Conservation (phyloP, 768 basidiomycete genomes). For the Serendipita vermifera region DNA sequence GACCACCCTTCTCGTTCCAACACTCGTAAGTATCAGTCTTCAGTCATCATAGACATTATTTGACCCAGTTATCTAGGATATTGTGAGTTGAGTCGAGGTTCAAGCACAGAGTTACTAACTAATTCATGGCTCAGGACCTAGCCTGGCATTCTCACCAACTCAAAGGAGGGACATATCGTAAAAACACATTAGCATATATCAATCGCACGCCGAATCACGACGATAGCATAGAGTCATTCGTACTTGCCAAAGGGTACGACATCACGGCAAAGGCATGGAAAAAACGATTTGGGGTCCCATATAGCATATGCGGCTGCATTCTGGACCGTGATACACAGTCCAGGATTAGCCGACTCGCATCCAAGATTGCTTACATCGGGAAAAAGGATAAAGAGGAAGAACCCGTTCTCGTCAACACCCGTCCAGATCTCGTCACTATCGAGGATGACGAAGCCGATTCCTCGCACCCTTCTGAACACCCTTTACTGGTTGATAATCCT, state of each 20-base stretch:
- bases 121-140: slow-evolving; percentile 8
- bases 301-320: slow-evolving; percentile 10
- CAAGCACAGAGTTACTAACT: background rate
- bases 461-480: slow-evolving; percentile 11
- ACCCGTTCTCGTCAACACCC: background rate
- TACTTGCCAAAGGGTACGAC: background rate
- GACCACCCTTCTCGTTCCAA: slow-evolving; percentile 12
- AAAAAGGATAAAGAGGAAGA: background rate
- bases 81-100: background rate
- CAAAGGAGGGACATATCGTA: slow-evolving; percentile 9
- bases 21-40: slow-evolving; percentile 10
- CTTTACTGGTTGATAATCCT: background rate
- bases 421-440: slow-evolving; percentile 7
- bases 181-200: background rate
- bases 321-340: background rate
- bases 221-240: slow-evolving; percentile 13
- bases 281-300: slow-evolving; percentile 10
- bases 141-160: slow-evolving; percentile 18
- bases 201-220: slow-evolving; percentile 12
- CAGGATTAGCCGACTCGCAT: background rate
- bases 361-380: background rate
- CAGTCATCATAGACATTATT: background rate
- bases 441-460: slow-evolving; percentile 9
- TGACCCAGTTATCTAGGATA: background rate
- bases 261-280: slow-evolving; percentile 9